These are phyloP conservation scores for Herpetomonas muscarum DNA, from an alignment of 208 protist genomes.

Conservation along the genomic window DNA sequence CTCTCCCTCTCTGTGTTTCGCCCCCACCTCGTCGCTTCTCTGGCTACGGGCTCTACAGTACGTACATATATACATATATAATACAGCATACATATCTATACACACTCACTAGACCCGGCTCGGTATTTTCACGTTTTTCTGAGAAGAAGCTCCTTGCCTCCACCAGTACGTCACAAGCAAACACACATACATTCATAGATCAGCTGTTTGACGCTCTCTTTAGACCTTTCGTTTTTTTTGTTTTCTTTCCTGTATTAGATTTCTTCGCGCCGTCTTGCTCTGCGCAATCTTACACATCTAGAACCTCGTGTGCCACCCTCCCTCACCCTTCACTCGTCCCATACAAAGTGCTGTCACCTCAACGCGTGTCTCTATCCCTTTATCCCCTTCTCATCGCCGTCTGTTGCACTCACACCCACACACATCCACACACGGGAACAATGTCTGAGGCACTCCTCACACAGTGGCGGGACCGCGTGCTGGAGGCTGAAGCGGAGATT, in stretches of 20 bases:
- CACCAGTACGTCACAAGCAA: neutral
- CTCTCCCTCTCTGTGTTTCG: slow-evolving; percentile 2
- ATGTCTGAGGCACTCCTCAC: slow-evolving; percentile 20
- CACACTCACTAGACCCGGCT: neutral
- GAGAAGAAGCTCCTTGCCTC: neutral
- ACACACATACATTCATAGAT: neutral
- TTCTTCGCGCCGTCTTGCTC: too few relatives aligned
- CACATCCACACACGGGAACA: neutral
- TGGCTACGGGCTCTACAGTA: neutral
- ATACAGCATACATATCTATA: neutral
- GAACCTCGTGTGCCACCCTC: too few relatives aligned
- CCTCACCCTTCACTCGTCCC: too few relatives aligned
- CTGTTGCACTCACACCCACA: neutral
- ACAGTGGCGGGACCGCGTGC: slow-evolving; percentile 70
- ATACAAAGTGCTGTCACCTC: too few relatives aligned
- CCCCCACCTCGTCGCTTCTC: neutral
- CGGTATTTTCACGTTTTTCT: neutral
- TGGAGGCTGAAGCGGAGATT: slow-evolving; percentile 64
- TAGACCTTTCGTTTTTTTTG: too few relatives aligned
- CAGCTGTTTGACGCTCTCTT: slow-evolving; percentile 14
- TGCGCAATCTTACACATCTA: too few relatives aligned
- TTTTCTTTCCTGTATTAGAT: too few relatives aligned
- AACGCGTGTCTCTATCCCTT: too few relatives aligned
- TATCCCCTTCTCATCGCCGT: too few relatives aligned
- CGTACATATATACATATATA: neutral